Evolutionary conservation across 2,329 filamentous ascomycete genomes (phyloP), one percentile per base, ranked within the genome.

Genomic region (Ophiocordyceps robertsii): DNA sequence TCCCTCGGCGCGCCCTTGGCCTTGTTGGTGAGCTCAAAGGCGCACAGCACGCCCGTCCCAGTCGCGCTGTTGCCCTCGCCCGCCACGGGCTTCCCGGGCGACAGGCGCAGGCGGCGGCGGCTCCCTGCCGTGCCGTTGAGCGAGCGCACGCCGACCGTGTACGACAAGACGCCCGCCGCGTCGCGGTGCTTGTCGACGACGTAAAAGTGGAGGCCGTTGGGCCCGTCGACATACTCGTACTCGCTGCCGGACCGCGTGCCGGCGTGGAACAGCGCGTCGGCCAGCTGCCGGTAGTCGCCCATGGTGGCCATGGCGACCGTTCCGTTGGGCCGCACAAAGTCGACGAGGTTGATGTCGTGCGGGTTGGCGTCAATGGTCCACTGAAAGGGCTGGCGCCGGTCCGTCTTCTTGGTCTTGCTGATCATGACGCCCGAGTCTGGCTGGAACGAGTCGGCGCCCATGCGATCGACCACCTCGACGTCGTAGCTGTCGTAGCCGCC

Each of bases 321-420:
- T 21, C 70, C 70, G 41, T 72, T 66, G 2, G 71, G 70, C 0
- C 64, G 59, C 49, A 63, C 56, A 47, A 72, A 75, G 49, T 74
- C 70, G 6, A 72, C 54, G 1, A 72, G 60, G 10, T 59, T 52
- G 39, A 73, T 69, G 43, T 74, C 70, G 46, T 73, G 57, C 0
- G 71, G 70, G 51, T 73, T 72, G 2, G 70, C 71, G 46, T 74
- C 70, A 33, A 74, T 69, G 21, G 63, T 63, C 70, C 70, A 74
- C 46, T 74, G 70, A 59, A 73, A 73, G 0, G 71, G 70, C 47
- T 60, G 53, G 5, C 24, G 24, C 9, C 49, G 46, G 46, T 66
- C 66, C 16, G 43, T 47, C 44, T 69, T 60, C 54, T 70, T 73
- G 19, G 67, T 69, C 58, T 74, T 75, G 60, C 63, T 69, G 40